These are phyloP conservation scores for Tulasnella sp. DNA, from an alignment of 768 basidiomycete genomes.

Conservation along the genomic window DNA sequence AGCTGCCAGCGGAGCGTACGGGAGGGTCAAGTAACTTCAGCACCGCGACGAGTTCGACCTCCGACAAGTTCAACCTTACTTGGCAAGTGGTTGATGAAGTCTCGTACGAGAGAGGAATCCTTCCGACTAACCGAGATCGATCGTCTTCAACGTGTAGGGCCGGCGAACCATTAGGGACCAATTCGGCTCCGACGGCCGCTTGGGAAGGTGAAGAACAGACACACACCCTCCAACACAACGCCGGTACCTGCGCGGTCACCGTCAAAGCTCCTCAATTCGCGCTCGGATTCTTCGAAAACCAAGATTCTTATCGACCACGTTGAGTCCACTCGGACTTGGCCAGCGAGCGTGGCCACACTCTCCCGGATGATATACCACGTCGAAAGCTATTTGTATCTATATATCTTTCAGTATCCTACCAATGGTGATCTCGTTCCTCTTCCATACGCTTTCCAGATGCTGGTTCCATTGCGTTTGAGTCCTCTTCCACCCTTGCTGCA, in stretches of 20 bases:
- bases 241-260: conserved; percentile 15
- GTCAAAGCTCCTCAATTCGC: conserved; percentile 33
- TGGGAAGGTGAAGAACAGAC: not conserved
- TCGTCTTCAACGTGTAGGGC: conserved; percentile 26
- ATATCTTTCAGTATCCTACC: not conserved
- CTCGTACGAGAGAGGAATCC: too few relatives aligned
- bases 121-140: conserved; percentile 39
- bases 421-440: not conserved
- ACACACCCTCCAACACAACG: conserved; percentile 30
- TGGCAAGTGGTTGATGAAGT: not conserved
- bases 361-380: too few relatives aligned
- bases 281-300: conserved; percentile 22
- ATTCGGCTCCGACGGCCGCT: conserved; percentile 41
- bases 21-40: conserved; percentile 30
- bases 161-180: conserved; percentile 33
- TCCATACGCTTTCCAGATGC: not conserved
- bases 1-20: conserved; percentile 21
- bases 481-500: not conserved
- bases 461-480: not conserved
- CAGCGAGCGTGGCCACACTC: conserved; percentile 17
- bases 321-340: too few relatives aligned
- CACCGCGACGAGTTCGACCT: conserved; percentile 16
- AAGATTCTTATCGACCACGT: too few relatives aligned
- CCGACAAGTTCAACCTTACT: conserved; percentile 27
- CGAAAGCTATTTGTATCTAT: not conserved